phyloP scores from a whole-genome alignment of 768 basidiomycete species.

The Hebeloma cylindrosporum region DNA sequence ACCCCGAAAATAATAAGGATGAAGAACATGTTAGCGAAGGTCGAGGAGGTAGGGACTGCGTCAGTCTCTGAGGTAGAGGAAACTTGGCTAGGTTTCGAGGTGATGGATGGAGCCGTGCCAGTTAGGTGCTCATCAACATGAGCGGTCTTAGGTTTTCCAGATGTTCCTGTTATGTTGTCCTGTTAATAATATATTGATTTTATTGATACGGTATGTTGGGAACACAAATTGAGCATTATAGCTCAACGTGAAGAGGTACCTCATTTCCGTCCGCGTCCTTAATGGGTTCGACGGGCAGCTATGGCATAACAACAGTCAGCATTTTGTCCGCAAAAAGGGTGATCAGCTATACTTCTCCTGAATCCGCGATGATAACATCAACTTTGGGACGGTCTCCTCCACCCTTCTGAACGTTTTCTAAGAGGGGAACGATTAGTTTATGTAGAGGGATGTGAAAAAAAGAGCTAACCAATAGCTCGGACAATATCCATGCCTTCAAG shows the following conservation, averaged over 20 bases:
- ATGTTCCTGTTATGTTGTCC: conserved; percentile 32
- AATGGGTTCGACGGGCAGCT: conserved; percentile 56
- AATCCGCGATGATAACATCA: conserved; percentile 78
- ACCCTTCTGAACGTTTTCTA: conserved; percentile 77
- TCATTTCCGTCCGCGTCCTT: conserved; percentile 71
- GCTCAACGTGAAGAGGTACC: conserved; percentile 95
- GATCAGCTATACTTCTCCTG: conserved; percentile 74
- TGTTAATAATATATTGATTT: conserved; percentile 51
- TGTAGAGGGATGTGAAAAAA: not conserved
- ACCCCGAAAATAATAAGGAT: conserved; percentile 46
- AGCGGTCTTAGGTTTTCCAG: conserved; percentile 16
- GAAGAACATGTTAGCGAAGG: conserved; percentile 34
- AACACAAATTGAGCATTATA: conserved; percentile 58
- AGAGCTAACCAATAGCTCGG: conserved; percentile 60
- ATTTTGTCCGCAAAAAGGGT: not conserved
- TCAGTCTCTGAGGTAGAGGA: conserved; percentile 11
- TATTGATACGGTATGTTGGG: conserved; percentile 49
- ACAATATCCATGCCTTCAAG: conserved; percentile 92
- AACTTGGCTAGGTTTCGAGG: conserved; percentile 7
- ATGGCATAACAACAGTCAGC: conserved; percentile 4
- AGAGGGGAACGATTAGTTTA: conserved; percentile 6
- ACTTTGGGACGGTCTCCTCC: conserved; percentile 68
- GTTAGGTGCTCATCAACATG: conserved; percentile 17
- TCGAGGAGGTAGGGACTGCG: conserved; percentile 8
- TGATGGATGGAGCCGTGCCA: conserved; percentile 9